phyloP scores from a whole-genome alignment of 1,139 yeast genomes.

The Candida sanyaensis region DNA sequence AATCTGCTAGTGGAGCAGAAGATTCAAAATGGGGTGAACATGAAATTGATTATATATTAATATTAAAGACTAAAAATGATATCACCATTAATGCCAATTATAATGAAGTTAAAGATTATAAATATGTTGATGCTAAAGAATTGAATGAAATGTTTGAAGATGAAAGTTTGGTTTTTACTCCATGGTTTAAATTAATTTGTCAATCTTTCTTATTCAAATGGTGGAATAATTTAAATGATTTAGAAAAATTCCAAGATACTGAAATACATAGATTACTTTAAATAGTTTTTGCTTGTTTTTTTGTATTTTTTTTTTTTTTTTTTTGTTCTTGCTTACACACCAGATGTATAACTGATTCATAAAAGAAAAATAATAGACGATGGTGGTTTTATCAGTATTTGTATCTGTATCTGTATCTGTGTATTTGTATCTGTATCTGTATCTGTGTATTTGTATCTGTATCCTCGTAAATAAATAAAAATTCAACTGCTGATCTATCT shows the following conservation, averaged over 20 bases:
- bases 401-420: too few species aligned
- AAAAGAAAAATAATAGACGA: neutral
- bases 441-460: too few species aligned
- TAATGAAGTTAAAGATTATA: slow-evolving; percentile 83
- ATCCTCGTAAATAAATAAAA: too few species aligned
- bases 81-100: slow-evolving; percentile 54
- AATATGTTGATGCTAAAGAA: slow-evolving; percentile 69
- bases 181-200: slow-evolving; percentile 97
- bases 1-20: slow-evolving; percentile 70
- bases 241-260: slow-evolving; percentile 48
- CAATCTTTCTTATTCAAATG: slow-evolving; percentile 87
- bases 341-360: neutral
- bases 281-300: neutral
- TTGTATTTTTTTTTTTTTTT: too few species aligned
- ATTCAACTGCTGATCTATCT: neutral
- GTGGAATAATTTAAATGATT: slow-evolving; percentile 79
- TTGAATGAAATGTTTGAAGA: slow-evolving; percentile 78
- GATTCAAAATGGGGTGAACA: slow-evolving; percentile 96
- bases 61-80: slow-evolving; percentile 64
- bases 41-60: slow-evolving; percentile 91
- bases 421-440: too few species aligned
- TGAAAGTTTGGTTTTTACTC: slow-evolving; percentile 70
- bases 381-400: neutral
- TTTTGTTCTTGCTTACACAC: too few species aligned
- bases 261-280: slow-evolving; percentile 42